Evolutionary conservation across 345 rosid species (phyloP), one percentile per base, ranked within the genome.

Genomic region (Brassica rapa): DNA sequence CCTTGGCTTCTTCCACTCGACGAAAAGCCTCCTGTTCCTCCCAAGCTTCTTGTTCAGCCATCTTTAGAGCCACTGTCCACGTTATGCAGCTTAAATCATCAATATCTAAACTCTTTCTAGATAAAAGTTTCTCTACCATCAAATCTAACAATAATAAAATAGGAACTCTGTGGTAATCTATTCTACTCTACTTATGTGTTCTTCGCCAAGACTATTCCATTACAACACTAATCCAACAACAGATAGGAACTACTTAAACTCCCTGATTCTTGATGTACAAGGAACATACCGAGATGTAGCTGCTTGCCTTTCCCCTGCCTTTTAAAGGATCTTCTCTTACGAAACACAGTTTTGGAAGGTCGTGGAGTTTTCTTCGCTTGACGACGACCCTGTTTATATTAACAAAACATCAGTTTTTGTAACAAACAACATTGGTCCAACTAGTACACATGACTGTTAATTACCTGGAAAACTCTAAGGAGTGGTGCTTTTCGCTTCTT

Each of bases 391-490:
- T 92, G 89, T 62, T 65, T 24, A 65, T 23, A 86, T 46, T n/a
- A 37, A 72, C 29, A 37, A 53, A 79, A 37, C 60, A 77, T 55
- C 35, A 29, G 0, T 19, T 53, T 55, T 55, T 37, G 51, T 24
- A 21, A 41, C 72, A 70, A 23, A 35, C 32, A 14, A 35, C 12
- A 66, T 21, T 60, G 15, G 15, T 39, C 66, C 71, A 51, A 39
- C 8, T 35, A 37, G 60, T 19, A 72, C 8, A 14, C 16, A 0
- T 0, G 60, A 49, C 19, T 49, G 56, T 49, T 12, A 83, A 0
- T 25, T 88, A 96, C 99, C 99, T 91, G 98, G 78, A 96, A 93
- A 65, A 88, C 88, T 76, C 88, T 81, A 51, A 96, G 87, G 76
- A 96, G 84, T 2, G 91, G 76, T 53, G 85, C 59, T 57, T 86